phyloP scores from a whole-genome alignment of 2,329 filamentous ascomycete species.

The Pseudogymnoascus destructans region DNA sequence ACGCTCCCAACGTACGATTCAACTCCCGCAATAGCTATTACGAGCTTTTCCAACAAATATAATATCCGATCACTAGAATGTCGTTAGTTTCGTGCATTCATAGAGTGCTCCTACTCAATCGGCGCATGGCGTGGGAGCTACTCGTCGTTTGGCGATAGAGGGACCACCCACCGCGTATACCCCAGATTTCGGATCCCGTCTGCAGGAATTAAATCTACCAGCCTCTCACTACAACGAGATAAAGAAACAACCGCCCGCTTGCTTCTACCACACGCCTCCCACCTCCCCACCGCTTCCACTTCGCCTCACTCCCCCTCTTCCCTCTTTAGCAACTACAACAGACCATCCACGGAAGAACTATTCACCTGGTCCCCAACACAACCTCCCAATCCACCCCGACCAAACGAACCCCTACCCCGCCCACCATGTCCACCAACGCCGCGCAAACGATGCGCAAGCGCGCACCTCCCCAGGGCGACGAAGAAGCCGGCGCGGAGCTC shows the following conservation, averaged over 20 bases:
- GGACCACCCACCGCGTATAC: conserved; percentile 3
- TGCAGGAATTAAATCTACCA: neutral
- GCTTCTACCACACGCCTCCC: neutral
- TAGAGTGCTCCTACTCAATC: neutral
- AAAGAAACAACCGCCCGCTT: neutral
- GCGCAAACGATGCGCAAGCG: conserved; percentile 50
- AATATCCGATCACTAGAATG: neutral
- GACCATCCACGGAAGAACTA: neutral
- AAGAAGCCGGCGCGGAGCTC: conserved; percentile 70
- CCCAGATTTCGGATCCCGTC: conserved; percentile 5
- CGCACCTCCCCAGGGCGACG: conserved; percentile 60
- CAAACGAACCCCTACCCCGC: neutral
- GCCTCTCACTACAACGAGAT: conserved; percentile 4
- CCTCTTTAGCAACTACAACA: neutral
- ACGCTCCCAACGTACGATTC: neutral
- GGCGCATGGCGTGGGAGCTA: conserved; percentile 5
- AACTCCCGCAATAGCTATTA: conserved; percentile 8
- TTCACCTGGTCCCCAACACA: neutral
- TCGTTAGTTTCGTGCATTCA: neutral
- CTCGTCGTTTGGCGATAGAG: conserved; percentile 5
- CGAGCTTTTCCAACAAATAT: neutral
- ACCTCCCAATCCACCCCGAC: conserved; percentile 3
- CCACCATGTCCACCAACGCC: conserved; percentile 28
- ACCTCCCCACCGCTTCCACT: neutral
- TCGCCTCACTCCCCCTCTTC: neutral